Base-by-base conservation (phyloP, 257 asterid genomes). In the Asclepias syriaca region DNA sequence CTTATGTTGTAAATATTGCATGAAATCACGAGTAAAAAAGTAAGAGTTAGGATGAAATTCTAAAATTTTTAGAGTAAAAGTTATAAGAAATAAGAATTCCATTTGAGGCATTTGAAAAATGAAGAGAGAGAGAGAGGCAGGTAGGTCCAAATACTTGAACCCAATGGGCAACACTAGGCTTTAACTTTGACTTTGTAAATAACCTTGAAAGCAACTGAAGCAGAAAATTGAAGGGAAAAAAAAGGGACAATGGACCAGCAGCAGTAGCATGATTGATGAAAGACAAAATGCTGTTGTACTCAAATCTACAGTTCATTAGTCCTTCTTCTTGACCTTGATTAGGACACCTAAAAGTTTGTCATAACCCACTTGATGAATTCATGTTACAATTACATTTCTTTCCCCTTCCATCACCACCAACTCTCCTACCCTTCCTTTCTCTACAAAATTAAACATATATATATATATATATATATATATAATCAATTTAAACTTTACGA, bases 101-200 rank as follows among this genome's bases (percentile, higher is more conserved):
- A 48, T 2, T 9, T 11, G 12, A 13, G 16, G 53, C 2, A 49
- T 10, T 49, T 8, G 10, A 43, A 9, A 43, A 8, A 40, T 6
- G 10, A 8, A 40, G 46, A 40, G 46, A 40, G 46, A 40, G 46
- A 40, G 46, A 40, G 4, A 9, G 13, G 21, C 66, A 29, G 10
- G 66, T 60, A 14, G 66, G 45, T 11, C 66, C 66, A 29, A n/a
- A 8, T 60, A 1, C 5, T 59, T 32, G 13, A 60, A 60, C 22
- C 66, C 22, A 60, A 29, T 60, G 66, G 66, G 39, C 22, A 29
- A 34, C 39, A 1, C 65, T 3, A 11, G 63, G 39, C 16, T 58
- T 43, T 29, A 60, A 29, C 43, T 60, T 60, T 60, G 66, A 60
- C 66, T 60, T 60, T 60, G 22, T 60, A 60, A 60, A 60, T 32